Base-by-base conservation (phyloP, 176 grass and related monocot species). In the Rhynchospora breviuscula region DNA sequence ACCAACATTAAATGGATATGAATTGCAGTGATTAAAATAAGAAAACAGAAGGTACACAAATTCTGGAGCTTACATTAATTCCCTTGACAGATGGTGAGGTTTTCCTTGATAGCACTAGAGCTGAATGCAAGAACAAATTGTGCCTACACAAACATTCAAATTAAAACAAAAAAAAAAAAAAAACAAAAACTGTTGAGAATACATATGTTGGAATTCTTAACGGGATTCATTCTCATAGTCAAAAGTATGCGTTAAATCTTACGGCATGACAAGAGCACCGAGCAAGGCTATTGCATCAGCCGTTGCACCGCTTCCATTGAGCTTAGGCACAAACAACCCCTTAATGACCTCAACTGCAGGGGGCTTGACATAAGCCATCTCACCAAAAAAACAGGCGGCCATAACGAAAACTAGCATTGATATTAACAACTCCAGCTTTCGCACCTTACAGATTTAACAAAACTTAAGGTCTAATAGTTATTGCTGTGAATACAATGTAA, bases 81-180 rank as follows among this genome's bases (percentile, higher is more conserved):
- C 92, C 95, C 87, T 71, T 90, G 10, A 90, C 86, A 7, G 95
- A 93, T 12, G 90, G 7, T 0, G 95, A 92, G 7, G 92, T 98
- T 82, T 95, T 98, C 47, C 95, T 91, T 0, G 95, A 89, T 8
- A 98, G 80, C 63, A 98, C 95, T 4, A 98, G 65, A 3, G 95
- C 95, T 11, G 95, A 98, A 81, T 98, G 95, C 85, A 98, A 53
- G 86, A 98, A 98, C 56, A 98, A 59, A 80, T 98, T 98, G 84
- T 98, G 95, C 33, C 95, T 98, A 81, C 10, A 84, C 59, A 25
- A 53, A 82, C 14, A 43, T 6, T 33, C 5, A 59, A n/a, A 18
- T 59, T 59, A 7, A 47, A 82, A 19, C 18, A 35, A 61, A 69
- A 65, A 65, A 35, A 61, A 69, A 65, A 65, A 65, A 65, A 65